Evolutionary conservation across 2,329 filamentous ascomycete genomes (phyloP), one percentile per base, ranked within the genome.

Genomic region (Anthostomella pinea): DNA sequence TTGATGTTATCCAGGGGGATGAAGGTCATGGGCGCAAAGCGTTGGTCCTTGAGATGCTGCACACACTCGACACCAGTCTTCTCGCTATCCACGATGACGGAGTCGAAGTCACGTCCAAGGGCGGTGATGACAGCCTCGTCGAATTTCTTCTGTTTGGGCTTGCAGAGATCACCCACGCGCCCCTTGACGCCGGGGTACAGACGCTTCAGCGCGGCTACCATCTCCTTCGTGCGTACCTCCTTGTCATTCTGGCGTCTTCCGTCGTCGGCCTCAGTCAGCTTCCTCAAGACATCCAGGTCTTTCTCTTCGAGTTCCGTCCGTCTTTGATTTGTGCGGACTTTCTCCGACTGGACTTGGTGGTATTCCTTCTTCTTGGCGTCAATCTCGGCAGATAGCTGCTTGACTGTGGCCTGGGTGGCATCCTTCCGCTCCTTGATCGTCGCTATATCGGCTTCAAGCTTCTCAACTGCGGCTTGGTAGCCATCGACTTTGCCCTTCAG

Each of bases 1-100:
- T 97, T 94, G 61, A 98, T 95, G 34, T 95, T 96, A 69, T 98
- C 93, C 13, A 98, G 74, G 1, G 93, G 93, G 46, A 97, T 90
- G 62, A 98, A 97, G 1, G 88, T 96, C 65, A 93, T 87, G 39
- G 90, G 87, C 6, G 85, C 79, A 35, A 86, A 83, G 38, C 87
- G 82, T 58, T 96, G 87, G 48, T 95, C 88, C 52, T 93, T 93
- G 40, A 98, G 77, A 56, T 95, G 94, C 51, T 93, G 81, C 38
- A 98, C 93, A 60, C 93, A 98, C 52, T 96, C 89, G 41, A 89
- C 83, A 18, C 87, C 93, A 1, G 87, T 93, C 66, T 93, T 95
- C 63, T 97, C 89, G 2, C 88, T 91, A 53, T 98, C 93, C 8
- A 97, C 91, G 31, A 98, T 81, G 27, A 98, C 85, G 0, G 90